Evolutionary conservation across 306 rosid genomes (phyloP), one percentile per base, ranked within the genome.

Genomic region (Cyamopsis tetragonoloba): DNA sequence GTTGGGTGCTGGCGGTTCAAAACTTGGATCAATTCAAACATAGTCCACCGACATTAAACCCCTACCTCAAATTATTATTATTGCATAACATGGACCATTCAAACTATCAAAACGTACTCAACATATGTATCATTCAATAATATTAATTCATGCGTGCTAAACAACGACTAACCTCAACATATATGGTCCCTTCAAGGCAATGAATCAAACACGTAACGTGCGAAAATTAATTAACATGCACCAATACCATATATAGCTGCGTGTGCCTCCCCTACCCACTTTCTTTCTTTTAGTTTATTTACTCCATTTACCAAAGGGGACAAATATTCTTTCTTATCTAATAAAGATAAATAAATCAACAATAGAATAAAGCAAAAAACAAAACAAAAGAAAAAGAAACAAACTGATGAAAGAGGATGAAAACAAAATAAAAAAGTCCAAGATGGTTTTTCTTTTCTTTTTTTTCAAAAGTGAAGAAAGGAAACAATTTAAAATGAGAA

Each of bases 341-440:
- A 17, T 62, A 23, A 35, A 60, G 35, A 41, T 19, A 47, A 43
- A 42, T 8, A 19, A 61, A 53, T 55, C 11, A 10, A 35, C 31
- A 70, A 43, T n/a, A 53, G 68, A 32, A 43, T 39, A 80, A 76
- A 76, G 48, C 35, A 63, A 72, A 64, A 62, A 42, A 43, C 31
- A 80, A 76, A 76, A 42, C 35, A 63, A 72, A 64, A 62, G 37
- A 64, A 32, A 69, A 42, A 18, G 20, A 13, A 44, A 50, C 13
- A 54, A 14, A 34, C 26, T 27, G 12, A 30, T 27, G 12, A 30
- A 35, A 8, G 22, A 20, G 46, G 63, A 37, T 50, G 30, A 63
- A 68, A 41, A 35, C 48, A 68, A 55, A 44, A 70, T 59, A 0
- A 31, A 62, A 65, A 39, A 34, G 37, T 12, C 8, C 27, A 70